Percentiles rank a stretch among this genome's conserved stretches.
These are phyloP conservation scores for Calocera cornea DNA, from an alignment of 768 basidiomycete genomes.

Conservation along the genomic window DNA sequence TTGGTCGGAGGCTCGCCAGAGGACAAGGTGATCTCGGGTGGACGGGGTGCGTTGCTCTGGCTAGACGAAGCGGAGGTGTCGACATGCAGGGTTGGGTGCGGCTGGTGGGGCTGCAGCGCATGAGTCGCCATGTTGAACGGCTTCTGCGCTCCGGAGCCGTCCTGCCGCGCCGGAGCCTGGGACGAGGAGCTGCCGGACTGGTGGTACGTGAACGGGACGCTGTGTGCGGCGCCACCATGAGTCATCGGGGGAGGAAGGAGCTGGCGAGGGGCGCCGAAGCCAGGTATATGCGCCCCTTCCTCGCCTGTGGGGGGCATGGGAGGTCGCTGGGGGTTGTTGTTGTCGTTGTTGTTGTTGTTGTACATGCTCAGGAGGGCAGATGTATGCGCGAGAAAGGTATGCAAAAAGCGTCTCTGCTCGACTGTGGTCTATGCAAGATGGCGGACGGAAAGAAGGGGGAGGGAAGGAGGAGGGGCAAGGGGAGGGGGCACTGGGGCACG, in stretches of 20 bases:
- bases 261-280: neutral
- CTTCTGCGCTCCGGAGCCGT: neutral
- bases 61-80: neutral
- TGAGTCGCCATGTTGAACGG: neutral
- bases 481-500: too few species aligned
- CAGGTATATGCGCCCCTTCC: neutral
- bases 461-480: neutral
- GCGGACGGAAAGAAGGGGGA: neutral
- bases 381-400: neutral
- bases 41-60: neutral
- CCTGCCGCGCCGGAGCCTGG: neutral
- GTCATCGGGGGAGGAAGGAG: neutral
- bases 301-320: neutral
- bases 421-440: neutral
- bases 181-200: neutral
- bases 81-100: neutral
- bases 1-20: neutral
- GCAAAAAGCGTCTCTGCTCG: neutral
- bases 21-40: neutral
- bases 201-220: neutral
- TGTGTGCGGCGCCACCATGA: neutral
- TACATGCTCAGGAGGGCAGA: neutral
- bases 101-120: too few species aligned
- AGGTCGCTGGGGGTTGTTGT: neutral
- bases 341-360: too few species aligned